Base-by-base conservation (phyloP, 139 green algal species). In the Chlorella sp. region DNA sequence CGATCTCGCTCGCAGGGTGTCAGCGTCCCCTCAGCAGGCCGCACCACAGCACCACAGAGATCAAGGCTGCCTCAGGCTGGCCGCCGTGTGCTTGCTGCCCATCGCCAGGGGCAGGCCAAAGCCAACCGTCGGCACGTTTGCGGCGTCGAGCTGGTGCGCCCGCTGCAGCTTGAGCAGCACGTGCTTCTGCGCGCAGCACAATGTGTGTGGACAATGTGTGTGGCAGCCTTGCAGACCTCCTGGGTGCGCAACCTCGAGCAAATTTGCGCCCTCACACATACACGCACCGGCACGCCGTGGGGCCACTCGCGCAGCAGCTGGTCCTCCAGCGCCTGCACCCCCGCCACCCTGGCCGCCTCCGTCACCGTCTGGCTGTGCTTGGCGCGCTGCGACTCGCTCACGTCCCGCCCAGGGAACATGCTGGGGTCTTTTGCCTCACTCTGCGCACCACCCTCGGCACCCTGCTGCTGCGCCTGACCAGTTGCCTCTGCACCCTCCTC, bases 111-210 rank as follows among this genome's bases (percentile, higher is more conserved):
- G n/a, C 33, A 67, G 34, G 3, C 61, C 61, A 35, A 67, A 67
- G 23, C 61, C 61, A 35, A 67, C 27, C 2, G 61, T 67, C 3
- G 61, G 61, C 27, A 67, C 27, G 27, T 27, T 27, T 35, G 61
- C 61, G n/a, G 27, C 61, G 3, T 17, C 61, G 2, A 30, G n/a
- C 3, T 26, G 6, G 23, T 67, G 29, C n/a, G 33, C 61, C 20
- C 29, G 27, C 3, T 34, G 27, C 61, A 67, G 61, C 61, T 67
- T 67, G n/a, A 67, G 61, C 61, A 67, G 20, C 23, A 67, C 61
- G 61, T 67, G 61, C 61, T 67, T 67, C n/a, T n/a, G n/a, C n/a
- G n/a, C n/a, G n/a, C n/a, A n/a, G n/a, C n/a, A n/a, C n/a, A n/a
- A n/a, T n/a, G n/a, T n/a, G n/a, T n/a, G n/a, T n/a, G n/a, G n/a